These are phyloP conservation scores for Physcia stellaris DNA, from an alignment of 495 filamentous ascomycete genomes.

Conservation along the genomic window DNA sequence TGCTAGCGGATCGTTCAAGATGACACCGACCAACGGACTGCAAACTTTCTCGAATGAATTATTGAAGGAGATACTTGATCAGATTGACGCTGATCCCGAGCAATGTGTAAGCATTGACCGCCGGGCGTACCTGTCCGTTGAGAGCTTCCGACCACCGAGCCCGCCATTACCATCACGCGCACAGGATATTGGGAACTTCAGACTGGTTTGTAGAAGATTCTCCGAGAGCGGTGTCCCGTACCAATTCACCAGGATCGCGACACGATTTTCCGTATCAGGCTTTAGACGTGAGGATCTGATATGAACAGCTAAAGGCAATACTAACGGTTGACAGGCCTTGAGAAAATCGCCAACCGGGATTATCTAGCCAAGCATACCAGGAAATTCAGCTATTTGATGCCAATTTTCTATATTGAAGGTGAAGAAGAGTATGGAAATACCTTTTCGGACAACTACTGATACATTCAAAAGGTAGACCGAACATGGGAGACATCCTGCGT, in stretches of 20 bases:
- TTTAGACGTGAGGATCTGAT: too few species aligned
- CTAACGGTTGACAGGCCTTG: conserved; percentile 36
- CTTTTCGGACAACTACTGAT: background rate
- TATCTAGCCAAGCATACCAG: conserved; percentile 48
- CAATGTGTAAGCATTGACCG: conserved; percentile 32
- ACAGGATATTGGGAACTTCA: conserved; percentile 33
- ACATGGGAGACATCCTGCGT: conserved; percentile 20
- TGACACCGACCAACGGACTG: conserved; percentile 22
- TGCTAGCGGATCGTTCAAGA: too few species aligned
- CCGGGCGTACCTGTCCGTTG: conserved; percentile 37
- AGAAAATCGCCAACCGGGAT: conserved; percentile 29
- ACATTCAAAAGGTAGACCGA: conserved; percentile 20
- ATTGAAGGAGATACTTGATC: conserved; percentile 41
- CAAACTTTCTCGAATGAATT: conserved; percentile 46
- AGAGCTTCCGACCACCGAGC: conserved; percentile 35
- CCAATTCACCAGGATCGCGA: conserved; percentile 44
- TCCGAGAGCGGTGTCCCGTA: conserved; percentile 44
- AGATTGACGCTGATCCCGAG: conserved; percentile 34
- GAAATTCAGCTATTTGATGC: conserved; percentile 60
- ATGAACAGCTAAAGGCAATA: too few species aligned
- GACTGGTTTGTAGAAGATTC: conserved; percentile 49
- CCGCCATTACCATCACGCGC: conserved; percentile 27
- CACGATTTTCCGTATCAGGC: conserved; percentile 46
- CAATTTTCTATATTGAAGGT: conserved; percentile 48
- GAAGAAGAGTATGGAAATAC: conserved; percentile 2